These are phyloP conservation scores for Aurinia saxatilis DNA, from an alignment of 345 rosid species.

Conservation along the genomic window DNA sequence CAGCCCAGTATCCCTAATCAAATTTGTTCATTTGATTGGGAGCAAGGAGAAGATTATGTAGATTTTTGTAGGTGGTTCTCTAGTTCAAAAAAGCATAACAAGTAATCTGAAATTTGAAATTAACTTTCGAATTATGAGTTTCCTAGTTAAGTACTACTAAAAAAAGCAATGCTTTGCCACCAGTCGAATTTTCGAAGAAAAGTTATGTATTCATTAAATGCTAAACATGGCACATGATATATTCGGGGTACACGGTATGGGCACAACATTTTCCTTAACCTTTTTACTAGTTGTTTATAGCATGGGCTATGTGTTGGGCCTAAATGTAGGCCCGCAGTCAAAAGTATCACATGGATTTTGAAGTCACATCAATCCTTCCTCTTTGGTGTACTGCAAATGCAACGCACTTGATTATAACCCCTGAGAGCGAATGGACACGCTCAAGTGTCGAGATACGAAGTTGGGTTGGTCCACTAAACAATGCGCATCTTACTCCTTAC, in stretches of 20 bases:
- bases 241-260: constrained; percentile 17
- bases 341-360: background rate
- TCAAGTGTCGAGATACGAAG: background rate
- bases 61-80: background rate
- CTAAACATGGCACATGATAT: constrained; percentile 19
- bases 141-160: background rate
- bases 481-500: background rate
- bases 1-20: background rate
- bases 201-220: constrained; percentile 7
- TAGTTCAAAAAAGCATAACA: too few species aligned
- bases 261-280: background rate
- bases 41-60: background rate
- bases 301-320: constrained; percentile 8
- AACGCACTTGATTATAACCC: background rate
- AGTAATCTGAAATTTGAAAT: background rate
- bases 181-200: background rate
- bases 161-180: background rate
- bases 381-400: background rate
- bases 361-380: background rate
- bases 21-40: background rate
- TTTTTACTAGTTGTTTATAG: background rate
- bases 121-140: background rate
- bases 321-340: background rate
- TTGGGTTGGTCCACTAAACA: background rate
- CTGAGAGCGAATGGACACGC: background rate